phyloP scores from a whole-genome alignment of 345 rosid species.

The Melaleuca quinquenervia region DNA sequence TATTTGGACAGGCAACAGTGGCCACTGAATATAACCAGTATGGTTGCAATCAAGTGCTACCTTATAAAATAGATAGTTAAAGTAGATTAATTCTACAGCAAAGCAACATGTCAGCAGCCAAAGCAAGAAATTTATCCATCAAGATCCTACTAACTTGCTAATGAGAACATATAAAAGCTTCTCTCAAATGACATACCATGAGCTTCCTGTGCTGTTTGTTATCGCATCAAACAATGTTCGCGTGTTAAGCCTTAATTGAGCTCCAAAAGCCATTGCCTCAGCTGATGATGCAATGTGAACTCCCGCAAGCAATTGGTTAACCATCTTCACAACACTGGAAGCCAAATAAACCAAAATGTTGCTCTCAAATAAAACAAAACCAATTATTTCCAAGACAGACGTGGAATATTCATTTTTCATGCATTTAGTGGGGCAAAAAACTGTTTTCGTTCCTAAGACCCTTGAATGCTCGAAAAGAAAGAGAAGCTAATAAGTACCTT shows the following conservation, averaged over 20 bases:
- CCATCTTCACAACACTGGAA: slow-evolving; percentile 79
- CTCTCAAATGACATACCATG: slow-evolving; percentile 49
- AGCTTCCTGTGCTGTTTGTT: slow-evolving; percentile 55
- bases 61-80: not conserved
- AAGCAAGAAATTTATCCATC: not conserved
- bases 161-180: not conserved
- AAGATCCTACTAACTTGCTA: not conserved
- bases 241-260: slow-evolving; percentile 80
- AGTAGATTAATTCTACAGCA: not conserved
- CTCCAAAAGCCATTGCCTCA: slow-evolving; percentile 96
- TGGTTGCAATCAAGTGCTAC: not conserved
- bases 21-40: not conserved
- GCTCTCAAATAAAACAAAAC: not conserved
- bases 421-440: not conserved
- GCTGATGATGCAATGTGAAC: slow-evolving; percentile 96
- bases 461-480: not conserved
- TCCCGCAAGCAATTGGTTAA: slow-evolving; percentile 96
- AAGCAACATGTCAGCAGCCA: not conserved
- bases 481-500: slow-evolving; percentile 45
- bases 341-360: not conserved
- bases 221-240: slow-evolving; percentile 59
- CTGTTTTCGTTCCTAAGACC: not conserved
- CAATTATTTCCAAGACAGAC: not conserved
- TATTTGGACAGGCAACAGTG: not conserved
- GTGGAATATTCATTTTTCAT: not conserved